Evolutionary conservation across 371 early-diverging fungal genomes (phyloP).

Genomic region (Capillidium heterosporum): DNA sequence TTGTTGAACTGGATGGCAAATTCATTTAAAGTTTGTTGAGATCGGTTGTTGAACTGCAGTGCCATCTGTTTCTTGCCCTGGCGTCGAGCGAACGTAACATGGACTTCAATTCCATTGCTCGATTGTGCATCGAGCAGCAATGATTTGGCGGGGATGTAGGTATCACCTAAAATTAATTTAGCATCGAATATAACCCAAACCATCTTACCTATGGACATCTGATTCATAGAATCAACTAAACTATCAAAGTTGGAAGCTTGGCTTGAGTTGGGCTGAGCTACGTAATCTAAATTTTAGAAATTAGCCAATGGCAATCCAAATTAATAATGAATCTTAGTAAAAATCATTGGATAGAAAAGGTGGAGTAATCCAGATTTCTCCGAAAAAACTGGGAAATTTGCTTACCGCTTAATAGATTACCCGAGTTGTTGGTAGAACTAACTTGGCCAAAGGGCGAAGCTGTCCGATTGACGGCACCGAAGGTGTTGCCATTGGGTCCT

Average conservation of each 20-base stretch:
- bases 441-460: not conserved
- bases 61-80: not conserved
- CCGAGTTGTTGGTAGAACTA: not conserved
- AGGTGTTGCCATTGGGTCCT: not conserved
- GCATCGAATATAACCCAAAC: too few relatives aligned
- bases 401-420: too few relatives aligned
- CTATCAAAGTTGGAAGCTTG: not conserved
- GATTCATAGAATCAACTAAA: not conserved
- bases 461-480: not conserved
- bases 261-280: not conserved
- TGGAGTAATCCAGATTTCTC: too few relatives aligned
- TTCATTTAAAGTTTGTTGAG: not conserved
- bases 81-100: not conserved
- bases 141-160: not conserved
- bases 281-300: not conserved
- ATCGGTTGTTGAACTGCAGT: not conserved
- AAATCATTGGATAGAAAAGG: too few relatives aligned
- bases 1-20: constrained; percentile 4
- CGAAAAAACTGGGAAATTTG: too few relatives aligned
- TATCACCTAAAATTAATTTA: not conserved
- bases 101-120: not conserved
- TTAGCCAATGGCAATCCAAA: not conserved
- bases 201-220: not conserved
- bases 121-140: not conserved
- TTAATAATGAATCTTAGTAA: too few relatives aligned